Conservation (phyloP, 139 green algal species). For the Volvox reticuliferus region DNA sequence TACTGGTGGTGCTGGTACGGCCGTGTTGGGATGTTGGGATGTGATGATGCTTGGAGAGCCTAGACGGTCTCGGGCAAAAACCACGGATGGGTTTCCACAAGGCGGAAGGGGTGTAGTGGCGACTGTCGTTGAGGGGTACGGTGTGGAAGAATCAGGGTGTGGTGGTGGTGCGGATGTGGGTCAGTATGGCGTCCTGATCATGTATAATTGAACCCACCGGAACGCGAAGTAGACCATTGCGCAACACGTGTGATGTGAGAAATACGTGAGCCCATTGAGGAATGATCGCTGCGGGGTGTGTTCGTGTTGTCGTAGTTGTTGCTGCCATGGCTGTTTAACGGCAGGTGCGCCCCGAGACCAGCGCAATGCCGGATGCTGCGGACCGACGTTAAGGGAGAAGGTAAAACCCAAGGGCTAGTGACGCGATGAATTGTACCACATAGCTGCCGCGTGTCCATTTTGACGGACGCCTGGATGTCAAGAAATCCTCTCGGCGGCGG, state of each 20-base stretch:
- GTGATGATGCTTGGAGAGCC: too few relatives aligned
- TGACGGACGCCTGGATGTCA: background rate
- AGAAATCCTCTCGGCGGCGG: background rate
- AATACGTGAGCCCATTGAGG: background rate
- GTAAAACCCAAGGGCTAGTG: background rate
- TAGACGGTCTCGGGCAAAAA: too few relatives aligned
- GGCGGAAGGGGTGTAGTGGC: too few relatives aligned
- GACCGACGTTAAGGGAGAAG: background rate
- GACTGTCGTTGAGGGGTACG: too few relatives aligned
- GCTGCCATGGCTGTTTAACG: background rate
- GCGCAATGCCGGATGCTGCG: background rate
- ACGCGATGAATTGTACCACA: background rate
- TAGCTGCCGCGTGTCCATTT: background rate
- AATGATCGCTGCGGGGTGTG: background rate
- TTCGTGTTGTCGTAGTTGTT: background rate
- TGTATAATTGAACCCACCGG: background rate
- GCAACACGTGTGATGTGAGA: background rate
- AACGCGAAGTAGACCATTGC: background rate
- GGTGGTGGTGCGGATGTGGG: too few relatives aligned
- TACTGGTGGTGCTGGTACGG: too few relatives aligned
- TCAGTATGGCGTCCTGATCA: too few relatives aligned
- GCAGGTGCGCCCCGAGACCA: constrained; percentile 1
- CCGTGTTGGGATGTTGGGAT: too few relatives aligned
- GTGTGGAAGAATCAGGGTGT: too few relatives aligned
- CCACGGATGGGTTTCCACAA: too few relatives aligned